Evolutionary conservation across 2,329 filamentous ascomycete genomes (phyloP).

Genomic region (Akanthomyces muscarius): DNA sequence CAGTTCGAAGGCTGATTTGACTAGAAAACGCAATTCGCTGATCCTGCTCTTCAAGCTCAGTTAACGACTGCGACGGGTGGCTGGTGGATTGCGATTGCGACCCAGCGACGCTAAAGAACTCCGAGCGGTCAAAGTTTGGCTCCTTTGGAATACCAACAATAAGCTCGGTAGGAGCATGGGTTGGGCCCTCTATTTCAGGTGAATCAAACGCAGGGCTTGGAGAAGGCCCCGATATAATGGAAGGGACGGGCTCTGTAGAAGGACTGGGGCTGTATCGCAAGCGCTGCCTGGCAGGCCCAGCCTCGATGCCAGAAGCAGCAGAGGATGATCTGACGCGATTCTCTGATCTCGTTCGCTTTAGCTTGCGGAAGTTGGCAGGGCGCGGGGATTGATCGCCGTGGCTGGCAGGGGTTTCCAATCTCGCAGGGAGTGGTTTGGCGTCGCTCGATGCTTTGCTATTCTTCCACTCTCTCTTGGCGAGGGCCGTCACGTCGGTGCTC

Average conservation of each 20-base stretch:
- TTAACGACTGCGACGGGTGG: conserved; percentile 30
- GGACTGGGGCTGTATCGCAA: conserved; percentile 23
- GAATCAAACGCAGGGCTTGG: conserved; percentile 22
- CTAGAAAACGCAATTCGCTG: conserved; percentile 29
- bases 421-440: not conserved
- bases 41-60: conserved; percentile 35
- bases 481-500: conserved; percentile 30
- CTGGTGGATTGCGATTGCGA: conserved; percentile 29
- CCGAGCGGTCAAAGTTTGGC: conserved; percentile 31
- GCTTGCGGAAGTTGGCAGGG: conserved; percentile 27
- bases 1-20: conserved; percentile 33
- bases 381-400: conserved; percentile 26
- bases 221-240: conserved; percentile 28
- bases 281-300: conserved; percentile 23
- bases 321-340: conserved; percentile 2
- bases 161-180: conserved; percentile 21
- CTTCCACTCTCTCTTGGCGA: conserved; percentile 33
- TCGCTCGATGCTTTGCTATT: conserved; percentile 20
- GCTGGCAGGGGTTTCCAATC: not conserved
- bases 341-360: conserved; percentile 17
- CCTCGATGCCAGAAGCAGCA: not conserved
- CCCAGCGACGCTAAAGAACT: conserved; percentile 32
- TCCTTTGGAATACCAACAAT: conserved; percentile 30
- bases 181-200: conserved; percentile 18
- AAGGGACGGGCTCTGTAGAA: conserved; percentile 30